phyloP scores from a whole-genome alignment of 2,329 filamentous ascomycete species.

The Chaetomiaceae sp. region DNA sequence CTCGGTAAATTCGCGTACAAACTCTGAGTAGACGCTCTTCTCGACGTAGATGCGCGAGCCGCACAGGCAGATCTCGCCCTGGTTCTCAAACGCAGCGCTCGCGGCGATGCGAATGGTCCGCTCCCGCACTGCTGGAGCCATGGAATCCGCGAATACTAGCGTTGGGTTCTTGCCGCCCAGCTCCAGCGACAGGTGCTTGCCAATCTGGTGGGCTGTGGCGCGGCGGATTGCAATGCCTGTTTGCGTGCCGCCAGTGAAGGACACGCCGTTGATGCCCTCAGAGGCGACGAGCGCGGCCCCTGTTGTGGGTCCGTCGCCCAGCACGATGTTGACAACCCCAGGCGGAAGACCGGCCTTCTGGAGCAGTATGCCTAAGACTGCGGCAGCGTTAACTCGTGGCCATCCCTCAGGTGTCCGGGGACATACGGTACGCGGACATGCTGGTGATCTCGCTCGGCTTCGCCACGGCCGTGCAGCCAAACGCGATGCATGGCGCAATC shows the following conservation, averaged over 20 bases:
- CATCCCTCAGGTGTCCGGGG: not conserved
- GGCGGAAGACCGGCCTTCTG: constrained; percentile 24
- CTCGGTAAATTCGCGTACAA: constrained; percentile 21
- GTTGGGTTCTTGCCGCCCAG: constrained; percentile 47
- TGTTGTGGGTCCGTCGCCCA: constrained; percentile 29
- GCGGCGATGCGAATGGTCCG: constrained; percentile 44
- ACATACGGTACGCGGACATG: constrained; percentile 27
- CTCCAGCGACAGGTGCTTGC: constrained; percentile 29
- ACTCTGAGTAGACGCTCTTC: constrained; percentile 38
- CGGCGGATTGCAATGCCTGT: constrained; percentile 30
- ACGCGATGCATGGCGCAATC: constrained; percentile 31
- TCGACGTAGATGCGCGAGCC: constrained; percentile 47
- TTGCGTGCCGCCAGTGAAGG: constrained; percentile 30
- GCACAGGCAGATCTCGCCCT: constrained; percentile 32
- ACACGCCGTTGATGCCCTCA: constrained; percentile 26
- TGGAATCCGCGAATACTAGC: constrained; percentile 47
- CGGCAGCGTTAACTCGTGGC: not conserved
- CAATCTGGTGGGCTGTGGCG: constrained; percentile 28
- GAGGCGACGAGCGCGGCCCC: constrained; percentile 27
- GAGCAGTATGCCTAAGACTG: constrained; percentile 25
- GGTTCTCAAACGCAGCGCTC: constrained; percentile 29
- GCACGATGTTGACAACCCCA: constrained; percentile 30
- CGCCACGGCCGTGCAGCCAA: constrained; percentile 31
- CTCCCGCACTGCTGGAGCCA: constrained; percentile 32
- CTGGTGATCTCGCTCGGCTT: constrained; percentile 32